These are phyloP conservation scores for Paraphysoderma sedebokerense DNA, from an alignment of 371 early-diverging fungal genomes.

Conservation along the genomic window DNA sequence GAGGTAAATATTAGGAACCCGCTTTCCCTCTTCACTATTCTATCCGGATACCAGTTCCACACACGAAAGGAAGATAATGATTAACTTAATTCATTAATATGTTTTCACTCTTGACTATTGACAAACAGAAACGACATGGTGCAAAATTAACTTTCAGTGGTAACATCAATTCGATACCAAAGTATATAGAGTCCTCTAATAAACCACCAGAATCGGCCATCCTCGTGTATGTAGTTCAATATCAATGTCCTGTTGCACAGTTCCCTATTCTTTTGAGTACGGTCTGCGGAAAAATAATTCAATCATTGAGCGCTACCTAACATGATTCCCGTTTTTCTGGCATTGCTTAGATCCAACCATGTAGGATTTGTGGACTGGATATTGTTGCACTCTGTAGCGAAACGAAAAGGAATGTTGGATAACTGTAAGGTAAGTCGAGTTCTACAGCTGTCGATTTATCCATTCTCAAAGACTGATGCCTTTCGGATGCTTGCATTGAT, in stretches of 20 bases:
- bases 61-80: neutral
- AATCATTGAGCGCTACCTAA: too few species aligned
- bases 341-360: slow-evolving; percentile 46
- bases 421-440: slow-evolving; percentile 33
- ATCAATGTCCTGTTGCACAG: neutral
- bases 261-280: neutral
- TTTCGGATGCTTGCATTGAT: neutral
- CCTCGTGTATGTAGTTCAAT: slow-evolving; percentile 27
- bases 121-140: slow-evolving; percentile 24
- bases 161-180: too few species aligned
- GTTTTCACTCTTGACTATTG: neutral
- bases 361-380: slow-evolving; percentile 44
- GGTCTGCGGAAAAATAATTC: slow-evolving; percentile 28
- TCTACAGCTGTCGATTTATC: neutral
- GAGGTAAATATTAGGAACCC: slow-evolving; percentile 8
- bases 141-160: too few species aligned
- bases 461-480: neutral
- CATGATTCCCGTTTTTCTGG: too few species aligned
- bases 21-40: neutral
- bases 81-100: neutral
- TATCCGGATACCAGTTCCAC: neutral
- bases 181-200: neutral
- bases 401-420: slow-evolving; percentile 35
- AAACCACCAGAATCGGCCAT: slow-evolving; percentile 29
- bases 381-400: slow-evolving; percentile 41